Evolutionary conservation across 2,329 filamentous ascomycete genomes (phyloP), one percentile per base, ranked within the genome.

Genomic region (Penicillium sp.): DNA sequence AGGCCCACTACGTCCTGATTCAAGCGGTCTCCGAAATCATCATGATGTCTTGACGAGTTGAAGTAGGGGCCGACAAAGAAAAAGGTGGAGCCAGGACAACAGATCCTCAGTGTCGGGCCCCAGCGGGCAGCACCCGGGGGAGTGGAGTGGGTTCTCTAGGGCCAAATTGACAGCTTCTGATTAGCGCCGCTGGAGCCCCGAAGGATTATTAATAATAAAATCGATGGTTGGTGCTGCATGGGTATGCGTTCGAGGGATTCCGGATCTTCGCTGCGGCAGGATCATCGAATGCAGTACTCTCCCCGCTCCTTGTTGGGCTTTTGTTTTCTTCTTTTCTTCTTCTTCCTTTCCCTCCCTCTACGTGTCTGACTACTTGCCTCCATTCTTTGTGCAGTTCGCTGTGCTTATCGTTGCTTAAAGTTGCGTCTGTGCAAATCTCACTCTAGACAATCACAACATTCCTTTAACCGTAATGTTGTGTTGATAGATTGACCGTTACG

Each of bases 101-200:
- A 45, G 39, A 43, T 43, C 42, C 42, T 19, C 42, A 1, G 9
- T 31, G 42, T 16, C 26, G 42, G 42, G 28, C 28, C 42, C 26
- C 26, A 45, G 23, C 26, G n/a, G 26, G 26, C 9, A 19, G 42
- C 42, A 45, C 42, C 42, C 42, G 42, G 28, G 42, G 31, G 26
- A 31, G 26, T 31, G 42, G 42, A 45, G 42, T 24, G 34, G 28
- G 14, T 21, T 28, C 26, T 29, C 28, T 45, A 45, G 42, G 36
- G 45, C 31, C 37, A 37, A 48, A 53, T 36, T 44, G 31, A 37
- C 45, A 53, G 45, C 44, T 42, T 54, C 42, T 55, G 47, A 51
- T 48, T 51, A 42, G 52, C 43, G 42, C 52, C 19, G 34, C 52
- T 36, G 33, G 26, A 28, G 40, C 8, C 23, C 26, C n/a, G 28